Conservation (phyloP, 257 asterid species). For the Paulownia fortunei region DNA sequence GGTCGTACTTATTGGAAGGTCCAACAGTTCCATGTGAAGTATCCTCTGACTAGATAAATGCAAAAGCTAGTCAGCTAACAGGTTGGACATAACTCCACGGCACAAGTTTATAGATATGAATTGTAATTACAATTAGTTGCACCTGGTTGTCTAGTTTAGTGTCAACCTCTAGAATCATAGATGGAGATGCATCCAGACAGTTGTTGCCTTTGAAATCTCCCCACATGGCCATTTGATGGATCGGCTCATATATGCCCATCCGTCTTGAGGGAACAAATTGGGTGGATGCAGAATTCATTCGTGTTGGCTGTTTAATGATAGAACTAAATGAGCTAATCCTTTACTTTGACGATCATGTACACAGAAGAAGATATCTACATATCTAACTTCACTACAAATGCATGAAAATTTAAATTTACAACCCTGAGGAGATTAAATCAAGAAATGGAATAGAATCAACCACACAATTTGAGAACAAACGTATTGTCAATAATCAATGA, state of each 20-base stretch:
- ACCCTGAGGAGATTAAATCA: neutral
- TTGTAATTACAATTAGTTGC: neutral
- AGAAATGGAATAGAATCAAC: constrained; percentile 1
- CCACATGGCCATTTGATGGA: constrained; percentile 87
- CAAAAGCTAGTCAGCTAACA: constrained; percentile 10
- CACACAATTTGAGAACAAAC: neutral
- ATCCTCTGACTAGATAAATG: constrained; percentile 66
- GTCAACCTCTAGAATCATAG: constrained; percentile 66
- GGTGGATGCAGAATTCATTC: constrained; percentile 77
- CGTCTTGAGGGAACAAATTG: constrained; percentile 85
- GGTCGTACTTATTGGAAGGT: constrained; percentile 74
- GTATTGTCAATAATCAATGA: neutral
- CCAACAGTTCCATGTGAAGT: constrained; percentile 81
- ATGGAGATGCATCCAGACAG: constrained; percentile 56
- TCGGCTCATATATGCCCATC: constrained; percentile 89
- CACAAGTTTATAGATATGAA: neutral
- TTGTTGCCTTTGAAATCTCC: constrained; percentile 76
- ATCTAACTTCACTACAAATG: neutral
- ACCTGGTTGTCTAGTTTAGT: constrained; percentile 77
- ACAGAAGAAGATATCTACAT: neutral
- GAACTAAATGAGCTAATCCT: neutral
- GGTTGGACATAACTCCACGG: neutral
- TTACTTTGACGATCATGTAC: neutral
- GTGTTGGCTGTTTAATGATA: constrained; percentile 30
- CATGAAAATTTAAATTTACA: neutral